These are phyloP conservation scores for Bombardia bombarda DNA, from an alignment of 495 filamentous ascomycete genomes.

Conservation along the genomic window DNA sequence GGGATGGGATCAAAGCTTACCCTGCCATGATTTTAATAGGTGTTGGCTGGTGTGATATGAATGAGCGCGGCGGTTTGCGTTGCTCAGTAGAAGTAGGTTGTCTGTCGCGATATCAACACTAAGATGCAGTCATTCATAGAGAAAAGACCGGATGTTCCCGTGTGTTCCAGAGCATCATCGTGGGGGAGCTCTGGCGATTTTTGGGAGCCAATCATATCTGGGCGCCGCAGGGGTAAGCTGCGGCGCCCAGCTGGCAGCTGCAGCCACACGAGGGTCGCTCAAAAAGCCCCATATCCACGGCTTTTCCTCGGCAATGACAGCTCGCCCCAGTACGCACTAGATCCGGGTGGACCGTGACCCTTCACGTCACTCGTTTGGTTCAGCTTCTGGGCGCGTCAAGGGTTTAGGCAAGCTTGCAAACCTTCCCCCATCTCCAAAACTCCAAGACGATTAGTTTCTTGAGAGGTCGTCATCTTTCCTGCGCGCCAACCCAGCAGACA, in stretches of 20 bases:
- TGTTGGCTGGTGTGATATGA: neutral
- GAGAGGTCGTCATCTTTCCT: too few relatives aligned
- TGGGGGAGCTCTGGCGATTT: neutral
- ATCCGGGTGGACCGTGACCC: neutral
- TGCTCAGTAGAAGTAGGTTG: neutral
- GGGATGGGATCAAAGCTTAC: neutral
- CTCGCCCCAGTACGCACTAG: too few relatives aligned
- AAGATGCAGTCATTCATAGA: neutral
- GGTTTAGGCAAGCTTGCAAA: neutral
- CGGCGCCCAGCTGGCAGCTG: too few relatives aligned
- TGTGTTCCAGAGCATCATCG: neutral
- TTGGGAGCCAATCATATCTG: too few relatives aligned
- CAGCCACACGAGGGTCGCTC: too few relatives aligned
- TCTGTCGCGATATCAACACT: neutral
- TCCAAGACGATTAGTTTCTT: too few relatives aligned
- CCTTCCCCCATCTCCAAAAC: neutral
- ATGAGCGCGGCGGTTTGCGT: neutral
- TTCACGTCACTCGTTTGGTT: too few relatives aligned
- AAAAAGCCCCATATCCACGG: too few relatives aligned
- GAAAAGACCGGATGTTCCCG: constrained; percentile 7
- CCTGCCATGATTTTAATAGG: neutral
- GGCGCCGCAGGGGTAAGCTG: too few relatives aligned
- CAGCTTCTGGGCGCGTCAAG: neutral
- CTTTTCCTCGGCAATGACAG: too few relatives aligned
- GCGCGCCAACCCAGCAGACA: too few relatives aligned